Evolutionary conservation across 768 basidiomycete species (phyloP), one percentile per base, ranked within the genome.

Genomic region (Lanmaoa pseudosensibilis): DNA sequence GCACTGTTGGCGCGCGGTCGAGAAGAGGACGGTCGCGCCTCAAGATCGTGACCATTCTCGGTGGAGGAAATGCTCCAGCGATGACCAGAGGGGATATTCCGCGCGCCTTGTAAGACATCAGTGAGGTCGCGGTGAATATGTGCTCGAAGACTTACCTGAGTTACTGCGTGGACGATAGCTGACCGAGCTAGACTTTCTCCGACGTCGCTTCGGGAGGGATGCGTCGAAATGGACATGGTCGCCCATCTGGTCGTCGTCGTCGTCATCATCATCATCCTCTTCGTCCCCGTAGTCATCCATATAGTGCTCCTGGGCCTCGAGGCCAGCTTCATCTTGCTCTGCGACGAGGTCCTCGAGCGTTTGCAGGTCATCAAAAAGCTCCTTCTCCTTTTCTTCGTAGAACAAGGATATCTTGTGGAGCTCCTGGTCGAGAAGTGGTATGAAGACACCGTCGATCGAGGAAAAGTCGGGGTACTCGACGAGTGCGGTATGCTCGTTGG

Each of bases 351-450:
- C 77, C 63, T 88, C 84, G 53, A 92, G 67, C 23, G 81, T 79
- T 0, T 73, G 71, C 5, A 88, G 72, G 33, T 88, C 87, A 1
- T 80, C 79, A 5, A 81, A 62, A 2, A 97, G 73, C 47, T 94
- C 90, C 44, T 78, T 80, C 66, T 91, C 87, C 71, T 95, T 92
- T 2, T 72, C 65, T 46, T 81, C 80, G 70, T 98, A 98, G 70
- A 98, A 98, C 0, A 75, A 51, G 21, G 77, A 73, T 18, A 98
- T 86, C 80, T 94, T 97, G 66, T 78, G 77, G 32, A 95, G 78
- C 65, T 99, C 94, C 58, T 81, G 77, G 70, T 97, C 88, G 32
- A 97, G 79, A 1, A 94, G 77, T 0, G 88, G 84, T 10, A 80
- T 69, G 70, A 98, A 98, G 18, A 80, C 71, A 15, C 70, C 67